These are phyloP conservation scores for Claviceps humidiphila DNA, from an alignment of 2,329 filamentous ascomycete genomes.

Conservation along the genomic window DNA sequence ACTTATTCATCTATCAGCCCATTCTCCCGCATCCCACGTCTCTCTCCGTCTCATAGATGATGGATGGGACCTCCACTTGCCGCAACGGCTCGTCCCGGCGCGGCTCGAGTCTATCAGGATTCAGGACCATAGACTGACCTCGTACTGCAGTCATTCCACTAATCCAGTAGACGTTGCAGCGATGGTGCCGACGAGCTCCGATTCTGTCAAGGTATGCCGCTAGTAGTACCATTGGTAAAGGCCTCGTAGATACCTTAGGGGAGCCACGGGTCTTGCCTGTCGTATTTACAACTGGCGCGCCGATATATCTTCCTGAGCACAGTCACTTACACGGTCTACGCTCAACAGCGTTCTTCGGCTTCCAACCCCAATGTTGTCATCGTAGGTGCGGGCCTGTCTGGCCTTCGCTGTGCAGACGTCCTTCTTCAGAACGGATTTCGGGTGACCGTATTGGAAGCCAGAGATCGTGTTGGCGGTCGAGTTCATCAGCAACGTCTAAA, in stretches of 20 bases:
- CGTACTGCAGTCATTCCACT: constrained; percentile 21
- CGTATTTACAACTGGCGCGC: not conserved
- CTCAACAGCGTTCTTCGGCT: constrained; percentile 9
- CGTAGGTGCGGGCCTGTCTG: constrained; percentile 58
- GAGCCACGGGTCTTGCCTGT: not conserved
- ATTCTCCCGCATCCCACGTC: not conserved
- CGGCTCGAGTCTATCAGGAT: constrained; percentile 32
- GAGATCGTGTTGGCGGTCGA: constrained; percentile 53
- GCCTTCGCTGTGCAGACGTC: constrained; percentile 57
- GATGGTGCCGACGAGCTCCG: constrained; percentile 18
- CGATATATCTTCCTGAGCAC: too few relatives aligned
- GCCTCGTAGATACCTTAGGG: not conserved
- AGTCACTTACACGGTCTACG: not conserved
- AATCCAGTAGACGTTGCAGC: constrained; percentile 17
- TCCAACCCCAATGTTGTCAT: constrained; percentile 44
- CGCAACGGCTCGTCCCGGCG: constrained; percentile 30
- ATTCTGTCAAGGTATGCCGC: constrained; percentile 21
- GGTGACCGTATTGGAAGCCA: constrained; percentile 57
- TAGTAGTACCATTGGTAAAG: not conserved
- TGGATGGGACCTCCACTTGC: constrained; percentile 41
- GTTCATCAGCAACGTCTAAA: constrained; percentile 38
- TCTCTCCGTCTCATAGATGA: constrained; percentile 11
- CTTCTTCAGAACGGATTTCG: constrained; percentile 49
- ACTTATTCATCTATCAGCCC: too few relatives aligned
- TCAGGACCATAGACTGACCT: constrained; percentile 31